Conservation (phyloP, 2,329 filamentous ascomycete genomes). For the Colletotrichum sp. region DNA sequence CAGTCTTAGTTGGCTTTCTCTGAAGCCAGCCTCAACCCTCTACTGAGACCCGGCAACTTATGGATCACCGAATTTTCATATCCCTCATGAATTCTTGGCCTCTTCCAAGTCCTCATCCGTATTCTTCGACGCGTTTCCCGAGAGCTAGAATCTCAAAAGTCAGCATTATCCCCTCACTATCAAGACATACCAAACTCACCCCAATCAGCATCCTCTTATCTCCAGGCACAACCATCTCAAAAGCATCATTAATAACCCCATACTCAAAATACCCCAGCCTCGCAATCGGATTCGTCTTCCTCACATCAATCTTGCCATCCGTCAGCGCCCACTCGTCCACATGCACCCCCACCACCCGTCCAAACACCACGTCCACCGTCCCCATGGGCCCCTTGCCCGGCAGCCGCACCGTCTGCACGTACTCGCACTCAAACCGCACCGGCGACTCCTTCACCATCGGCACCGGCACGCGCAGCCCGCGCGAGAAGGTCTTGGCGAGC, state of each 20-base stretch:
- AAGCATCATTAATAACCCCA: not conserved
- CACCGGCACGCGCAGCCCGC: not conserved
- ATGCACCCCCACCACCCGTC: not conserved
- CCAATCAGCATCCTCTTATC: not conserved
- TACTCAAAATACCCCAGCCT: constrained; percentile 1
- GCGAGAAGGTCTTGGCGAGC: not conserved
- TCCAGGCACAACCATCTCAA: not conserved
- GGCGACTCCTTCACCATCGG: not conserved
- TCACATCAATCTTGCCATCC: not conserved
- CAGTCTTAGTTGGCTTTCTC: not conserved
- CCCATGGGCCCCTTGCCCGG: not conserved
- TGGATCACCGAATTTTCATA: no score
- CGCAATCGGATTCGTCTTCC: not conserved
- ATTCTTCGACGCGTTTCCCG: not conserved
- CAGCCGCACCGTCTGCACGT: constrained; percentile 4
- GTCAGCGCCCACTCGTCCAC: not conserved
- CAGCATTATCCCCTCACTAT: no score
- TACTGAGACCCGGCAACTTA: no score
- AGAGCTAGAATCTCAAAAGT: not conserved
- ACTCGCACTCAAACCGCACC: constrained; percentile 4
- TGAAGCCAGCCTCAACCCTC: not conserved
- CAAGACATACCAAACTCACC: no score
- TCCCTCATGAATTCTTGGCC: not conserved
- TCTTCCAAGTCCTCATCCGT: not conserved
- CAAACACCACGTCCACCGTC: not conserved